A percentile compares a stretch with the other conserved stretches of the same genome.
Evolutionary conservation across 345 rosid species (phyloP).

Genomic region (Chamaenerion angustifolium): DNA sequence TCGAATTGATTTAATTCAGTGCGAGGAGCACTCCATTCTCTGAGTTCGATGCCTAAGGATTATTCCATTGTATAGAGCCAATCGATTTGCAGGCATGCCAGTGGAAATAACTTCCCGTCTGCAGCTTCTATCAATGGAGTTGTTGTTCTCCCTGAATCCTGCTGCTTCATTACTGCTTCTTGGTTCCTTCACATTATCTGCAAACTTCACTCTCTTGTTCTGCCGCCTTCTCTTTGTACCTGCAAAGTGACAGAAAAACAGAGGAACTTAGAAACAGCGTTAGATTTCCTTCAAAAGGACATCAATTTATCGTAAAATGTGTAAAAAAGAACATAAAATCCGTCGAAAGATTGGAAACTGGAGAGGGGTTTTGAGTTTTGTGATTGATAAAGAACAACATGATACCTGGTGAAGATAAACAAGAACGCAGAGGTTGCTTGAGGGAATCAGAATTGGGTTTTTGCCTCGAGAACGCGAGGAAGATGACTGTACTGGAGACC

Average conservation of each 20-base stretch:
- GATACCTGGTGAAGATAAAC: slow-evolving; percentile 9
- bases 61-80: slow-evolving; percentile 9
- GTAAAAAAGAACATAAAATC: no score
- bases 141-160: not conserved
- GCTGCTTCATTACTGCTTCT: slow-evolving; percentile 5
- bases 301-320: not conserved
- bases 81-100: slow-evolving; percentile 9
- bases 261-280: not conserved
- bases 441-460: slow-evolving; percentile 3
- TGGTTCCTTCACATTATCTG: slow-evolving; percentile 60
- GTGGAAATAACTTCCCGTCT: not conserved
- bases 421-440: slow-evolving; percentile 6
- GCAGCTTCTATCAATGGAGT: slow-evolving; percentile 1
- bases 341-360: no score
- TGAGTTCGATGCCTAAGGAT: slow-evolving; percentile 10
- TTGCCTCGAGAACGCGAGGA: slow-evolving; percentile 50
- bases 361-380: no score
- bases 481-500: slow-evolving; percentile 61
- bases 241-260: slow-evolving; percentile 1
- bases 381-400: no score
- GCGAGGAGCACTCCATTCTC: slow-evolving; percentile 11
- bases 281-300: not conserved
- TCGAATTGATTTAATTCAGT: no score
- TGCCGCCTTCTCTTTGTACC: slow-evolving; percentile 29
- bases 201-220: slow-evolving; percentile 34